Percentiles rank a stretch among this genome's conserved stretches.
These are phyloP conservation scores for apple (Malus domestica) DNA, from an alignment of 306 rosid species.

Conservation along the genomic window DNA sequence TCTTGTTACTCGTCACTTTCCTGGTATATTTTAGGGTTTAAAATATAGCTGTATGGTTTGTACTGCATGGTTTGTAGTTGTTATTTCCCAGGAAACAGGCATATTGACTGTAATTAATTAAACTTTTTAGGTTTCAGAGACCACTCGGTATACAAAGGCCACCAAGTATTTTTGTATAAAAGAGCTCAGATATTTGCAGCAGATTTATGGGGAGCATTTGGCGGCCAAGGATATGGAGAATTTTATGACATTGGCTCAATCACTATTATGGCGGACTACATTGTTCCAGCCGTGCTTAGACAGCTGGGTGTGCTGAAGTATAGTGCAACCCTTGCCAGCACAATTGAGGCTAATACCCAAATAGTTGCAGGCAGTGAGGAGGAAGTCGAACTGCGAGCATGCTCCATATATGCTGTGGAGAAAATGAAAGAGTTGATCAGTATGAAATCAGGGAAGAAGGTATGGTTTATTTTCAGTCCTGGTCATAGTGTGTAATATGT, in stretches of 20 bases:
- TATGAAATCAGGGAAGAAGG: conserved; percentile 69
- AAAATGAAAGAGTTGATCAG: conserved; percentile 82
- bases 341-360: conserved; percentile 61
- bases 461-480: conserved; percentile 9
- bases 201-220: conserved; percentile 87
- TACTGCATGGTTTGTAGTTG: neutral
- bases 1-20: conserved; percentile 81
- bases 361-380: conserved; percentile 90
- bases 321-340: conserved; percentile 56
- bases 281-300: conserved; percentile 88
- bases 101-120: conserved; percentile 21
- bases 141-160: conserved; percentile 90
- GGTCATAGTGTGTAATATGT: neutral
- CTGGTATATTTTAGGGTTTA: conserved; percentile 46
- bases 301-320: conserved; percentile 81
- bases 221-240: conserved; percentile 74
- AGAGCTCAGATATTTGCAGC: conserved; percentile 98
- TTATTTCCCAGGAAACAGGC: conserved; percentile 1
- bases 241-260: conserved; percentile 69
- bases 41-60: neutral
- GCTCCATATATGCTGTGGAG: conserved; percentile 87
- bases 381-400: conserved; percentile 95
- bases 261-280: conserved; percentile 94
- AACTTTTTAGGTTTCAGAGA: conserved; percentile 73
- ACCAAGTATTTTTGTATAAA: conserved; percentile 81